phyloP scores from a whole-genome alignment of 2,329 filamentous ascomycete genomes.

The Dryadomyces quercus-mongolicae region DNA sequence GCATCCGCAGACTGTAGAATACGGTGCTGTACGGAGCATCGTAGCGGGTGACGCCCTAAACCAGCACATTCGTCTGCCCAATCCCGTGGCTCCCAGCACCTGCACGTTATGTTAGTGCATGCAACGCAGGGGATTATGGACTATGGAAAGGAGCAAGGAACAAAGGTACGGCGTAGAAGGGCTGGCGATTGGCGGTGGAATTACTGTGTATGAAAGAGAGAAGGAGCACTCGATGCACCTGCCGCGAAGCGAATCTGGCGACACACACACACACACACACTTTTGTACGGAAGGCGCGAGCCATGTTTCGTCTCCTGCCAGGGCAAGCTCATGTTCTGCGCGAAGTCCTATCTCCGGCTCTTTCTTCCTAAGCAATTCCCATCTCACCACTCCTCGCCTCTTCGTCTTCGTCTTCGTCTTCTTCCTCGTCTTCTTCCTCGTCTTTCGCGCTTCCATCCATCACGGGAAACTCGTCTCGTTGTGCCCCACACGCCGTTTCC shows the following conservation, averaged over 20 bases:
- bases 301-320: background rate
- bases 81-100: slow-evolving; percentile 11
- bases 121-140: slow-evolving; percentile 6
- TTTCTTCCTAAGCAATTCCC: background rate
- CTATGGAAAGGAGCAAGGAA: background rate
- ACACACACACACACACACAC: background rate
- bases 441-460: background rate
- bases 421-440: background rate
- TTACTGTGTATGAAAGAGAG: background rate
- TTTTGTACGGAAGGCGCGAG: too few species aligned
- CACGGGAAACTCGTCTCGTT: background rate
- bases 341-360: too few species aligned
- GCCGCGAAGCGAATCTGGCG: background rate
- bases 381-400: background rate
- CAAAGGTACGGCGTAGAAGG: background rate
- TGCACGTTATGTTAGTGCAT: slow-evolving; percentile 8
- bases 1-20: too few species aligned
- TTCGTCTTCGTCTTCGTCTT: background rate
- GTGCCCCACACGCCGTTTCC: background rate
- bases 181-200: background rate
- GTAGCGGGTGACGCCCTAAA: background rate
- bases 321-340: background rate
- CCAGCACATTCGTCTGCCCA: background rate
- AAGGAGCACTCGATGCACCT: background rate
- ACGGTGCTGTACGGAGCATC: background rate